These are phyloP conservation scores for Metarhizium anisopliae DNA, from an alignment of 2,329 filamentous ascomycete species.

Conservation along the genomic window DNA sequence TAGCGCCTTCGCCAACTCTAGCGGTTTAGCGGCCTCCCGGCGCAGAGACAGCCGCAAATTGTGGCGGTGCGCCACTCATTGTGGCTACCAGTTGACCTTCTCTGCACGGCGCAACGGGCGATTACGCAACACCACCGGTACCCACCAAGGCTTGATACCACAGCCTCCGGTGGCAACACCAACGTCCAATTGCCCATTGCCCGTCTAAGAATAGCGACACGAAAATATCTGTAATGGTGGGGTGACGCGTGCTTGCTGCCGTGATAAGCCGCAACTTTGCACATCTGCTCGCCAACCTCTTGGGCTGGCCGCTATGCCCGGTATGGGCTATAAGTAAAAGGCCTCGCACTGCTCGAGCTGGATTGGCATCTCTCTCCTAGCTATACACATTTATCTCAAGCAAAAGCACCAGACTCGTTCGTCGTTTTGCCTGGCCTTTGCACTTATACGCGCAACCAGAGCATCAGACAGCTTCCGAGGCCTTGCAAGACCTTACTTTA, in stretches of 20 bases:
- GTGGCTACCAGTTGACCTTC: background rate
- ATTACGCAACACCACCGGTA: too few species aligned
- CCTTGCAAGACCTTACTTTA: background rate
- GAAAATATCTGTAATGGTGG: background rate
- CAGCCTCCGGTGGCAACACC: conserved; percentile 1
- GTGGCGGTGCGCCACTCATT: conserved; percentile 1
- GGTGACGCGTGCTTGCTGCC: conserved; percentile 2
- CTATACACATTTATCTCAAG: too few species aligned
- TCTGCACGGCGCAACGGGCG: background rate
- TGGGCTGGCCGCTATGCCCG: background rate
- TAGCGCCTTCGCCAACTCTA: background rate
- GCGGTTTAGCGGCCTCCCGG: background rate
- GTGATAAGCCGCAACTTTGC: background rate
- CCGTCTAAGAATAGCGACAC: conserved; percentile 6
- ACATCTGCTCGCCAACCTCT: background rate
- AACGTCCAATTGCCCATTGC: background rate
- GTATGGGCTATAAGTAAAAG: conserved; percentile 3
- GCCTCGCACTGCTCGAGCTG: background rate
- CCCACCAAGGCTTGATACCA: background rate
- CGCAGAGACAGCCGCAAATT: background rate
- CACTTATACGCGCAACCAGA: background rate
- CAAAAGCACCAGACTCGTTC: too few species aligned
- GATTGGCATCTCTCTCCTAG: too few species aligned
- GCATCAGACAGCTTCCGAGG: background rate
- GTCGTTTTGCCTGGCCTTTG: background rate